Base-by-base conservation (phyloP, 1,284 basidiomycete species). In the Moniliophthora roreri region DNA sequence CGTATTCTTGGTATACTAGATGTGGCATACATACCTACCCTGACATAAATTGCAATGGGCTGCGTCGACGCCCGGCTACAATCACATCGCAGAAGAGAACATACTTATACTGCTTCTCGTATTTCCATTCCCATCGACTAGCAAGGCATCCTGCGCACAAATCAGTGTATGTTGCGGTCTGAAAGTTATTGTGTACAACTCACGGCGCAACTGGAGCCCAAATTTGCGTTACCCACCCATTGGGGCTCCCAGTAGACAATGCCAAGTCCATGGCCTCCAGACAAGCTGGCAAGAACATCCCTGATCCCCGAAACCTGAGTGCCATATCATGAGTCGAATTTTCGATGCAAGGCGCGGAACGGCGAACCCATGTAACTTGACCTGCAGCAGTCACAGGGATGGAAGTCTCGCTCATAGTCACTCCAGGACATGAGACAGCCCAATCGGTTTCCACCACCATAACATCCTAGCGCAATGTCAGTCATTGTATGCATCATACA, bases 401-500 rank as follows among this genome's bases (percentile, higher is more conserved):
- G 10, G 73, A 73, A 3, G 69, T 65, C 56, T 82, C 76, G 53
- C 78, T 81, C 59, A 83, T 62, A 0, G 73, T 66, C 1, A 70
- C 71, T 2, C 76, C 77, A 48, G 69, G 69, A 65, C 84, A 85
- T 0, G 66, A 62, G 9, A 67, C 78, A 0, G 84, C 81, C 82
- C 82, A 87, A 65, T 87, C 79, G 2, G 83, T 85, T 66, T 85
- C 84, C 3, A 81, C 83, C 9, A 85, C 76, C 63, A 85, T 77
- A 40, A 85, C 66, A 50, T 78, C 69, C 77, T 79, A 50, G 7
- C n/a, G 23, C 5, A 40, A 18, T 1, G 18, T 16, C 34, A 20
- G 4, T 21, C 34, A n/a, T 13, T 37, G 23, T 9, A 38, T 20
- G 7, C 32, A n/a, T 8, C 11, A 8, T 9, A 5, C 15, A 53